Evolutionary conservation across 2,329 filamentous ascomycete genomes (phyloP), one percentile per base, ranked within the genome.

Genomic region (Proliferodiscus dingleyae): DNA sequence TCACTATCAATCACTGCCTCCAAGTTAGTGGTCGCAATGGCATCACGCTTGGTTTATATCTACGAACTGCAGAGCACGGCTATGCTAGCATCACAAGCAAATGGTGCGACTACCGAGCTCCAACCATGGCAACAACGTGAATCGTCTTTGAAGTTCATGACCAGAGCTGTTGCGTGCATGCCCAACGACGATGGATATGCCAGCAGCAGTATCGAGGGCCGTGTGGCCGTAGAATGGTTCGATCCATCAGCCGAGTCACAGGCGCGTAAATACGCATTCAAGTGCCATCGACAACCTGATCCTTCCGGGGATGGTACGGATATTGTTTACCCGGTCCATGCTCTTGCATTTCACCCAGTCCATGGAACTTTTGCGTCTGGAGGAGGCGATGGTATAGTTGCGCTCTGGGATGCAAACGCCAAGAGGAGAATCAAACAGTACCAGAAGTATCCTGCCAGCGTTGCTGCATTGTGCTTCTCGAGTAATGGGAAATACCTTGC

Each of bases 171-270:
- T 0, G 83, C 89, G 13, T 95, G 91, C 66, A 97, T 98, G 93
- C 91, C 93, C 11, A 90, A 93, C 59, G 93, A 96, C 56, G 87
- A 85, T 9, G 93, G 93, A 4, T 98, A 97, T 64, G 90, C 91
- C 8, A 91, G 86, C 1, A 88, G 81, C 47, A 90, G 84, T 60
- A 98, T 98, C 60, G 93, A 98, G 64, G 93, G 93, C 4, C 83
- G 93, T 58, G 89, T 98, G 2, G 91, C 90, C 0, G 93, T 98
- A 1, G 93, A 98, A 67, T 97, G 90, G 88, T 97, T 98, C 64
- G 93, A 97, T 63, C 87, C 93, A 13, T 87, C 82, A 4, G 73
- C 81, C 33, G 87, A 91, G 65, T 90, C 87, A 3, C 90, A 97
- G 69, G 85, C 87, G 30, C 80, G 90, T 55, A 97, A 96, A 67